A percentile compares a stretch with the other conserved stretches of the same genome.
phyloP scores from a whole-genome alignment of 345 rosid species.

The Citrus trifoliata region DNA sequence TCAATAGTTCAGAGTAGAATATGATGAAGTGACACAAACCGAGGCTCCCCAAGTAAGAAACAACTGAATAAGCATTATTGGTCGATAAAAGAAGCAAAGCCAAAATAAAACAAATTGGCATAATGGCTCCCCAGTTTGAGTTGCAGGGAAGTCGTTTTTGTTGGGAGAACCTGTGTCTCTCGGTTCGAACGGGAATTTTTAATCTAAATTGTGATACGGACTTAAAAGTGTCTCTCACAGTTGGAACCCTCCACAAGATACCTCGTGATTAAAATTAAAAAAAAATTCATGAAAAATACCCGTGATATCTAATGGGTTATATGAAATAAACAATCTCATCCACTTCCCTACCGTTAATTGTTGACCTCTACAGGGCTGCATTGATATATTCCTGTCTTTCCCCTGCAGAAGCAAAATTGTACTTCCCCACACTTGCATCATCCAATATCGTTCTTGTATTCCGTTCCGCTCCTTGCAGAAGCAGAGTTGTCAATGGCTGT shows the following conservation, averaged over 20 bases:
- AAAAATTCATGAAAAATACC: neutral
- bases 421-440: too few species aligned
- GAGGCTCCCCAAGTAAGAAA: neutral
- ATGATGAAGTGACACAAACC: neutral
- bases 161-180: fast-evolving
- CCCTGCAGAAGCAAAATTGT: too few species aligned
- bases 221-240: fast-evolving
- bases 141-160: fast-evolving
- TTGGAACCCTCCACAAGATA: fast-evolving
- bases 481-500: neutral
- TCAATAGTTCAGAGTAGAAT: too few species aligned
- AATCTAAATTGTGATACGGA: fast-evolving
- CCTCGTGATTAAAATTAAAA: fast-evolving
- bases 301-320: neutral
- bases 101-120: neutral
- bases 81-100: neutral
- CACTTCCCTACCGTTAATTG: too few species aligned
- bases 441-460: neutral
- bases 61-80: too few species aligned
- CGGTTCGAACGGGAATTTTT: fast-evolving
- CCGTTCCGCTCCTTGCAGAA: neutral
- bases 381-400: too few species aligned
- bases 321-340: neutral
- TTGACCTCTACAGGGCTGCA: too few species aligned
- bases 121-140: fast-evolving